These are phyloP conservation scores for Tuber brumale DNA, from an alignment of 495 filamentous ascomycete genomes.

Conservation along the genomic window DNA sequence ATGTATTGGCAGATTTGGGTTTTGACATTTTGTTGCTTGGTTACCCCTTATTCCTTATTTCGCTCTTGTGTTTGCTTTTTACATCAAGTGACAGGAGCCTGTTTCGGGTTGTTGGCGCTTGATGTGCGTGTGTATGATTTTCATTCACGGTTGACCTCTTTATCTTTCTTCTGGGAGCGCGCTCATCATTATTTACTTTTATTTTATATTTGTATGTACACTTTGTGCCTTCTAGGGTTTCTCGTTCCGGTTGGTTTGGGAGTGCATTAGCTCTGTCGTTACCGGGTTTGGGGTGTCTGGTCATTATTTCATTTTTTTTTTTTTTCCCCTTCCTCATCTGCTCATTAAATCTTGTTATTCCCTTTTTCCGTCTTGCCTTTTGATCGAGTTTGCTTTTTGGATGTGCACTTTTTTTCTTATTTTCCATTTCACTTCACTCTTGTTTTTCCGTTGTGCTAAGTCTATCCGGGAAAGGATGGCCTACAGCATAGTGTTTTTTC, in stretches of 20 bases:
- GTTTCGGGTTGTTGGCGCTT: slow-evolving; percentile 8
- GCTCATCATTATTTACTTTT: slow-evolving; percentile 16
- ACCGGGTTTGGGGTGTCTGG: slow-evolving; percentile 25
- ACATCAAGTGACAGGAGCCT: slow-evolving; percentile 36
- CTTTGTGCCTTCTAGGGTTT: slow-evolving; percentile 41
- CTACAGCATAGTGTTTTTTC: slow-evolving; percentile 33
- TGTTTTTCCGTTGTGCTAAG: slow-evolving; percentile 19
- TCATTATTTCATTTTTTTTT: slow-evolving; percentile 42
- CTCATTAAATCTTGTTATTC: slow-evolving; percentile 10
- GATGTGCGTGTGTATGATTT: slow-evolving; percentile 36
- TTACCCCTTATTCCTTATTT: slow-evolving; percentile 37
- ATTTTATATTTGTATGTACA: slow-evolving; percentile 34
- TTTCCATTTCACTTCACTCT: slow-evolving; percentile 18
- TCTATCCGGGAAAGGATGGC: slow-evolving; percentile 21
- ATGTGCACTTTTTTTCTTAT: slow-evolving; percentile 26
- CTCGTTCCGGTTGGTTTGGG: slow-evolving; percentile 32
- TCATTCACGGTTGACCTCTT: slow-evolving; percentile 38
- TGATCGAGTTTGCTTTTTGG: slow-evolving; percentile 14
- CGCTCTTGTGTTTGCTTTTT: slow-evolving; percentile 46
- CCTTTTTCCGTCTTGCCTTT: slow-evolving; percentile 8
- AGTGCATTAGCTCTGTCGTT: slow-evolving; percentile 38
- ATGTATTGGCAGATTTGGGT: slow-evolving; percentile 16
- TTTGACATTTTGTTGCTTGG: slow-evolving; percentile 37
- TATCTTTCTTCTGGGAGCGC: slow-evolving; percentile 33
- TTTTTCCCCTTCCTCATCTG: slow-evolving; percentile 32